These are phyloP conservation scores for Hymenoscyphus fraxineus DNA, from an alignment of 2,329 filamentous ascomycete genomes.

Conservation along the genomic window DNA sequence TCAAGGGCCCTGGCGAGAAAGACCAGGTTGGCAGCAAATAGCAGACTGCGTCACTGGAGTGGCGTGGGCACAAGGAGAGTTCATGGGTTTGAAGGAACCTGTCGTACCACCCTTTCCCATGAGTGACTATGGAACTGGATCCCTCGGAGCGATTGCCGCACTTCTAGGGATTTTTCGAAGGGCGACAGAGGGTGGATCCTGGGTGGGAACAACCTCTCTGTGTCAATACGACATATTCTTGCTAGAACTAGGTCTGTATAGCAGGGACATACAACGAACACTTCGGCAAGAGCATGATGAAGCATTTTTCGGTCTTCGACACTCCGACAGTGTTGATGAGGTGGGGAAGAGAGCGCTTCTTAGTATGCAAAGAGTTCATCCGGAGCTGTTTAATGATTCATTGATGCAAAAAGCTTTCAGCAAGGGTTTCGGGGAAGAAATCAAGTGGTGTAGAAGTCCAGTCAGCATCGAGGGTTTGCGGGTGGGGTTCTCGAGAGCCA, in stretches of 20 bases:
- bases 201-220: slow-evolving; percentile 60
- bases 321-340: slow-evolving; percentile 34
- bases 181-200: slow-evolving; percentile 60
- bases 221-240: slow-evolving; percentile 67
- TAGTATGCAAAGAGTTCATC: slow-evolving; percentile 30
- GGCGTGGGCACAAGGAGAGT: slow-evolving; percentile 48
- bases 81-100: slow-evolving; percentile 59
- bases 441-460: slow-evolving; percentile 34
- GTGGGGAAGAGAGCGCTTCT: slow-evolving; percentile 30
- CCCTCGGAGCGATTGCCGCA: slow-evolving; percentile 66
- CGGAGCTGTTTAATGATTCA: slow-evolving; percentile 32
- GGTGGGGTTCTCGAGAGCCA: slow-evolving; percentile 31
- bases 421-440: slow-evolving; percentile 26
- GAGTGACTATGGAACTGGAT: slow-evolving; percentile 67
- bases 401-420: slow-evolving; percentile 30
- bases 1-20: slow-evolving; percentile 56
- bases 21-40: slow-evolving; percentile 70
- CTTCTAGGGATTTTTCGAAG: slow-evolving; percentile 60
- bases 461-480: slow-evolving; percentile 30
- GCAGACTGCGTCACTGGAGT: slow-evolving; percentile 46
- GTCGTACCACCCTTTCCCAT: slow-evolving; percentile 64
- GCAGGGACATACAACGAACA: slow-evolving; percentile 45
- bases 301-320: slow-evolving; percentile 30
- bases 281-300: slow-evolving; percentile 24
- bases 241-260: slow-evolving; percentile 56